A percentile compares a stretch with the other conserved stretches of the same genome.
Evolutionary conservation across 1,284 basidiomycete species (phyloP).

Genomic region (Cutaneotrichosporon mucoides): DNA sequence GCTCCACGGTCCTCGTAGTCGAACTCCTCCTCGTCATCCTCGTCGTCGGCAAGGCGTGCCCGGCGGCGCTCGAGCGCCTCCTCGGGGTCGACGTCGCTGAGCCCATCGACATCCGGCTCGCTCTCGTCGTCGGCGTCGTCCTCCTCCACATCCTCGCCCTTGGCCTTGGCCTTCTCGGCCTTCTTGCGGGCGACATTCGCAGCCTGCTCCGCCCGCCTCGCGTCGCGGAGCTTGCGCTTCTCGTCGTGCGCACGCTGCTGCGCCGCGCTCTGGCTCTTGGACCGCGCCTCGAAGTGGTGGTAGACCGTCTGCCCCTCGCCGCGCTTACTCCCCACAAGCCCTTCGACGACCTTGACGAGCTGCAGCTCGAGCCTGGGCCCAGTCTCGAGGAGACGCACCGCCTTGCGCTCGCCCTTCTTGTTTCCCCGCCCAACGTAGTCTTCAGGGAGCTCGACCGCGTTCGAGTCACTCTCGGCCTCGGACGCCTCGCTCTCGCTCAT

Average conservation of each 20-base stretch:
- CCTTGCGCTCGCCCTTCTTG: conserved; percentile 81
- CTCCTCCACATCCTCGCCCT: conserved; percentile 40
- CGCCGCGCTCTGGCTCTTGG: conserved; percentile 63
- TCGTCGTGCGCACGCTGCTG: conserved; percentile 70
- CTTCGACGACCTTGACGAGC: conserved; percentile 91
- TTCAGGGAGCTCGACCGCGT: conserved; percentile 70
- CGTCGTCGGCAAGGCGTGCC: conserved; percentile 26
- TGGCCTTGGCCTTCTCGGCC: conserved; percentile 45
- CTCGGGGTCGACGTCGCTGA: conserved; percentile 50
- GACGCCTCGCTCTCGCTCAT: conserved; percentile 58
- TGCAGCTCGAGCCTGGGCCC: conserved; percentile 92
- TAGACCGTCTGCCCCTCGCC: conserved; percentile 80
- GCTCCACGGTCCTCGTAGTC: conserved; percentile 50
- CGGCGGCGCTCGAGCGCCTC: conserved; percentile 38
- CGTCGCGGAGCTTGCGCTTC: conserved; percentile 66
- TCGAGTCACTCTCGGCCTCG: conserved; percentile 72
- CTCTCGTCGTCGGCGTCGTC: conserved; percentile 27
- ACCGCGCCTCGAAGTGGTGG: conserved; percentile 77
- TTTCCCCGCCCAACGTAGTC: conserved; percentile 95
- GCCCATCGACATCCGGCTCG: conserved; percentile 49
- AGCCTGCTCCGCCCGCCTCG: conserved; percentile 79
- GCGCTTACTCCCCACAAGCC: conserved; percentile 65
- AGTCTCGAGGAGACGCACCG: conserved; percentile 87
- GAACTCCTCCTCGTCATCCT: conserved; percentile 41
- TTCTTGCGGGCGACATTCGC: conserved; percentile 79